Conservation (phyloP, 257 asterid species). For the Parsonsia alboflavescens region DNA sequence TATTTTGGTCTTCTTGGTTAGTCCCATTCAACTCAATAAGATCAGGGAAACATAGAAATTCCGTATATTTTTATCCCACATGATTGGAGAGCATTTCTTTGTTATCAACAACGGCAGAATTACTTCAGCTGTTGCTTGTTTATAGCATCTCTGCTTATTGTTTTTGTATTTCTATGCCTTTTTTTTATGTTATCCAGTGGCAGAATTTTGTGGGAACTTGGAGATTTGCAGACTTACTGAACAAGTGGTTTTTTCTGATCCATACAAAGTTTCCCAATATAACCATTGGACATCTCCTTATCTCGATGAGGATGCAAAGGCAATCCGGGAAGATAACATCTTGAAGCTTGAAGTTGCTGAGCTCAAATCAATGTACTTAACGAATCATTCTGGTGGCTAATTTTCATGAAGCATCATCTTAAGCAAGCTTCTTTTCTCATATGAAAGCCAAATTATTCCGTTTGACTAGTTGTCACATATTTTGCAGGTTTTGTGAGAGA, state of each 20-base stretch:
- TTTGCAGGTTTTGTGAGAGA: slow-evolving; percentile 85
- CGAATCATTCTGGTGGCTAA: neutral
- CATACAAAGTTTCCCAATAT: slow-evolving; percentile 76
- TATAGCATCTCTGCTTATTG: slow-evolving; percentile 10
- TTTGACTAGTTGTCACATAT: slow-evolving; percentile 23
- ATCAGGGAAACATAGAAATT: too few relatives aligned
- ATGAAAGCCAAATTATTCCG: slow-evolving; percentile 2
- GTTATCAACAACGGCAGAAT: neutral
- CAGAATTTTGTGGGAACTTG: slow-evolving; percentile 87
- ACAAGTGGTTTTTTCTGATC: slow-evolving; percentile 93
- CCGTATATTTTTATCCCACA: too few relatives aligned
- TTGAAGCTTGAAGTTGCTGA: slow-evolving; percentile 90
- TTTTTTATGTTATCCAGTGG: slow-evolving; percentile 54
- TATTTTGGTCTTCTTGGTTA: neutral
- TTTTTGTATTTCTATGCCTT: slow-evolving; percentile 11
- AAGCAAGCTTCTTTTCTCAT: neutral
- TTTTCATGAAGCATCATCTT: neutral
- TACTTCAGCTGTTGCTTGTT: slow-evolving; percentile 2
- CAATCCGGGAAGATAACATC: slow-evolving; percentile 62
- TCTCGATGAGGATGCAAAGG: slow-evolving; percentile 84
- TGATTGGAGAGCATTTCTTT: neutral
- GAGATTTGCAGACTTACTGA: slow-evolving; percentile 94
- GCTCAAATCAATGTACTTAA: slow-evolving; percentile 71
- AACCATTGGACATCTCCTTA: slow-evolving; percentile 85
- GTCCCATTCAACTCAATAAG: neutral